Base-by-base conservation (phyloP, 495 filamentous ascomycete species). In the Hypoxylon intermedium region DNA sequence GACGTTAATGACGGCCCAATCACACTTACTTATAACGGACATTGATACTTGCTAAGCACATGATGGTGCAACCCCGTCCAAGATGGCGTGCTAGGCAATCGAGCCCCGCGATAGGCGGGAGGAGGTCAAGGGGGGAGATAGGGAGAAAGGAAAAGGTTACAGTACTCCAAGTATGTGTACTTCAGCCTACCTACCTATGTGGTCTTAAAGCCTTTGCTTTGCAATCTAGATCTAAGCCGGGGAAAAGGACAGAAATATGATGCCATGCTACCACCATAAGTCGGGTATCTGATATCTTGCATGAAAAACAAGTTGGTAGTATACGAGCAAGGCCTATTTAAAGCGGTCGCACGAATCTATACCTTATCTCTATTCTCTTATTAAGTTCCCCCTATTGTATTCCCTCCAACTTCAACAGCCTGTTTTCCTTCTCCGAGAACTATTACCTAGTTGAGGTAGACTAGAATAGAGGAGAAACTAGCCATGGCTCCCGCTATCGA, bases 401-500 rank as follows among this genome's bases (percentile, higher is more conserved):
- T 36, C 41, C 53, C 42, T 57, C 37, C 36, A 53, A 56, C 18
- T 49, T 19, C 13, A 9, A 38, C 11, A 28, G 7, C 15, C 18
- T 15, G 3, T 23, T 57, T 9, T 43, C 1, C 28, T 12, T 24
- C 9, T 16, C 44, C 21, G 9, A 21, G 13, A 11, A 9, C 37
- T 28, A 54, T 43, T 44, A n/a, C 31, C 45, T 24, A 26, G 16
- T 47, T 31, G 37, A 28, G 19, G 43, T 65, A 55, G 43, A 56
- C 40, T 33, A 58, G 31, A 56, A 13, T 18, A 31, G n/a, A 50
- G 2, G 49, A 19, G 18, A 26, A 48, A 23, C 30, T 37, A 67
- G 42, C 41, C 36, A 71, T 71, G 68, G 68, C 68, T 53, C 68
- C 68, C 24, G 68, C 68, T 19, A 38, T 71, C 44, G 59, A 65